Evolutionary conservation across 2,329 filamentous ascomycete species (phyloP).

Genomic region (Colletotrichum endophyticum): DNA sequence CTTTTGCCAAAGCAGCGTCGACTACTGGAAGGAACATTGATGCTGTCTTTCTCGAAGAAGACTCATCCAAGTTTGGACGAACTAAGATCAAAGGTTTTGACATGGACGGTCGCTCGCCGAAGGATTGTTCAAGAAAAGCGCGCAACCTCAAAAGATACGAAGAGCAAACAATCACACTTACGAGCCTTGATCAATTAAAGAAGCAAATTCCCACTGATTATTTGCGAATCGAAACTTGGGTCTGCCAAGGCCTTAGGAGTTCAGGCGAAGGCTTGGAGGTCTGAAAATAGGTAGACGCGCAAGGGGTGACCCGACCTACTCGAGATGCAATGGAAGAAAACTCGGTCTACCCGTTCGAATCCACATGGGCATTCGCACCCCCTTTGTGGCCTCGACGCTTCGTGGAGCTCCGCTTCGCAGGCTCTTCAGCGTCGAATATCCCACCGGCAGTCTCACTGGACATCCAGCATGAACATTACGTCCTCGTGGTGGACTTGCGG

Average conservation of each 20-base stretch:
- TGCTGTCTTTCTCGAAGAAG: not conserved
- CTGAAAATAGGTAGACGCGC: not conserved
- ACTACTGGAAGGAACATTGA: rapidly evolving
- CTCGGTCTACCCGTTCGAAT: not conserved
- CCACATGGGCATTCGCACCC: rapidly evolving
- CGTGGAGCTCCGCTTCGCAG: no score
- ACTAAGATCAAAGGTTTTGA: no score
- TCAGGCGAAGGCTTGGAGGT: not conserved
- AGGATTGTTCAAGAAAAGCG: no score
- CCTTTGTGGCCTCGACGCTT: not conserved
- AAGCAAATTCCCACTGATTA: rapidly evolving
- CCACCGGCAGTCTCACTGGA: not conserved
- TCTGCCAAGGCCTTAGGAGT: rapidly evolving
- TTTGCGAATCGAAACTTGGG: rapidly evolving
- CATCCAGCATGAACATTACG: not conserved
- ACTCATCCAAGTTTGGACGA: no score
- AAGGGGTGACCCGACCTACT: not conserved
- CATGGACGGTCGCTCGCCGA: no score
- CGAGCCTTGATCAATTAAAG: no score
- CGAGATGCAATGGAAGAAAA: not conserved
- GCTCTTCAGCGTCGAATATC: not conserved
- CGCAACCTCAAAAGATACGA: rapidly evolving
- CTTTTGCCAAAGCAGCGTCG: rapidly evolving
- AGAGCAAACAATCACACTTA: rapidly evolving
- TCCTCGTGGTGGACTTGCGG: not conserved